phyloP scores from a whole-genome alignment of 805 yeast genomes.

The Saturnispora galanensis region DNA sequence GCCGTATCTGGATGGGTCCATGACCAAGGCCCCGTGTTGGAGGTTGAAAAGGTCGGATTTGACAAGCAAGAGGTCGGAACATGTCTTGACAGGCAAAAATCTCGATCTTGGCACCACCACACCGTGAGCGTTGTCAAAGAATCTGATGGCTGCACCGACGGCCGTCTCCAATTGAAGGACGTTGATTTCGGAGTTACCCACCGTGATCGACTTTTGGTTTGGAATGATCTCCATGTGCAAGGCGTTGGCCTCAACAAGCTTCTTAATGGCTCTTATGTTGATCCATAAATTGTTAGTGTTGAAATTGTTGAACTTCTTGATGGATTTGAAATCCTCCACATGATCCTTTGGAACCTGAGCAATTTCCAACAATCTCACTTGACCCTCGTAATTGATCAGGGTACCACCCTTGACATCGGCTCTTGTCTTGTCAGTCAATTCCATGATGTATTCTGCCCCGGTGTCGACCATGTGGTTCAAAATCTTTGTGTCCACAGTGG shows the following conservation, averaged over 20 bases:
- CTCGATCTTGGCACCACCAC: constrained; percentile 97
- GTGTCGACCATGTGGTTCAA: constrained; percentile 88
- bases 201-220: constrained; percentile 73
- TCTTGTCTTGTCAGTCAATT: constrained; percentile 95
- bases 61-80: constrained; percentile 87
- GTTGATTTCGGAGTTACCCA: constrained; percentile 68
- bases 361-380: constrained; percentile 87
- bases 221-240: constrained; percentile 93
- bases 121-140: constrained; percentile 91
- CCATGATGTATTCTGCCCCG: constrained; percentile 93
- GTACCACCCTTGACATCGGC: constrained; percentile 99
- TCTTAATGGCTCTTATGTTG: constrained; percentile 86
- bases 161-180: constrained; percentile 97
- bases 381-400: constrained; percentile 89
- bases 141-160: constrained; percentile 97
- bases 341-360: constrained; percentile 99
- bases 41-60: constrained; percentile 88
- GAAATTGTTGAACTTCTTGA: constrained; percentile 96
- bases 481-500: constrained; percentile 88
- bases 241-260: constrained; percentile 74
- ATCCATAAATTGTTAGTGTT: constrained; percentile 98
- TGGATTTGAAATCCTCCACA: constrained; percentile 94
- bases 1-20: constrained; percentile 80
- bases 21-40: constrained; percentile 81
- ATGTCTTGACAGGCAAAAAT: constrained; percentile 96